Evolutionary conservation across 192 early-diverging fungal genomes (phyloP).

Genomic region (Helicostylum pulchrum): DNA sequence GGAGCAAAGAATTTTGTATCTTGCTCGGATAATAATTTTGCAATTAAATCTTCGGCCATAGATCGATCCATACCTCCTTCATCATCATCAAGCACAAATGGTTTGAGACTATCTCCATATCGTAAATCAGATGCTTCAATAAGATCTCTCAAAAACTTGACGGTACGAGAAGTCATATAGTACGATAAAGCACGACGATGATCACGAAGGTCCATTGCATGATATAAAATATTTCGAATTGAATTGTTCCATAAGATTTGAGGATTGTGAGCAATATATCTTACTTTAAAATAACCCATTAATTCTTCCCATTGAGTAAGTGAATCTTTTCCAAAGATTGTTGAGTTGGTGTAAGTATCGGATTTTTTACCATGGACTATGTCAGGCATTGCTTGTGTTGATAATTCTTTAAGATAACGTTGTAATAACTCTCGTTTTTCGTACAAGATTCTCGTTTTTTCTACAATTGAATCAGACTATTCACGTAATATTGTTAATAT

Average conservation of each 20-base stretch:
- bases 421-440: slow-evolving; percentile 60
- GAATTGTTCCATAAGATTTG: slow-evolving; percentile 82
- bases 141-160: slow-evolving; percentile 72
- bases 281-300: slow-evolving; percentile 59
- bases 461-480: slow-evolving; percentile 51
- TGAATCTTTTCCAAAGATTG: slow-evolving; percentile 33
- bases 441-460: slow-evolving; percentile 55
- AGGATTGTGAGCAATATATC: slow-evolving; percentile 82
- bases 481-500: slow-evolving; percentile 4
- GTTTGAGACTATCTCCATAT: neutral
- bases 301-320: slow-evolving; percentile 36
- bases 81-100: slow-evolving; percentile 6
- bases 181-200: slow-evolving; percentile 69
- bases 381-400: slow-evolving; percentile 22
- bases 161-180: slow-evolving; percentile 80
- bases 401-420: slow-evolving; percentile 32
- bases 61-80: slow-evolving; percentile 27
- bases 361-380: slow-evolving; percentile 1
- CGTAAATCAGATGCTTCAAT: slow-evolving; percentile 24
- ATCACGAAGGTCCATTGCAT: slow-evolving; percentile 68
- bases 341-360: slow-evolving; percentile 19
- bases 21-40: slow-evolving; percentile 44
- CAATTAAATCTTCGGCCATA: slow-evolving; percentile 44
- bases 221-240: slow-evolving; percentile 79
- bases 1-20: slow-evolving; percentile 38